These are phyloP conservation scores for Fusarium acutatum DNA, from an alignment of 2,329 filamentous ascomycete species.

Conservation along the genomic window DNA sequence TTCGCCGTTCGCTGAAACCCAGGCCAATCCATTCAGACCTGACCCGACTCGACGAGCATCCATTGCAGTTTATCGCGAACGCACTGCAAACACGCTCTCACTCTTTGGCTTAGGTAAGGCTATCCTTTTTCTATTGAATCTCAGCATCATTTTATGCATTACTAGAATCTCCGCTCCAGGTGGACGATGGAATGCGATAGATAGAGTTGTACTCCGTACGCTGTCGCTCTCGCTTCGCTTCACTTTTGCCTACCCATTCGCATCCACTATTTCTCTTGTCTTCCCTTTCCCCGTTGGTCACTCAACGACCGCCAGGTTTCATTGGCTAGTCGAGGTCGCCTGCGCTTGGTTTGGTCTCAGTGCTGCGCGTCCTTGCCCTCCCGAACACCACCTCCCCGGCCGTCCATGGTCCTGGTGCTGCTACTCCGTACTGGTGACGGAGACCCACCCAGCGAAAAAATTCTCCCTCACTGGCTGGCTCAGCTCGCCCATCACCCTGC, in stretches of 20 bases:
- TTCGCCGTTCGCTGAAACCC: conserved; percentile 45
- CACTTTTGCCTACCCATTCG: conserved; percentile 21
- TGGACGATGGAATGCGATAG: conserved; percentile 26
- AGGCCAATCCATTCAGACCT: conserved; percentile 40
- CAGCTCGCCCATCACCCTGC: conserved; percentile 8
- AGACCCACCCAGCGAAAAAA: conserved; percentile 44
- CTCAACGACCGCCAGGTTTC: conserved; percentile 4
- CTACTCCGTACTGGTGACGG: conserved; percentile 18
- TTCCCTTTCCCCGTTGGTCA: conserved; percentile 13
- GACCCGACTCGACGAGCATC: conserved; percentile 39
- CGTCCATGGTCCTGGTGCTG: conserved; percentile 3
- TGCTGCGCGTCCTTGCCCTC: conserved; percentile 36
- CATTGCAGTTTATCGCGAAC: conserved; percentile 42
- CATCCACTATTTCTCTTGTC: conserved; percentile 28
- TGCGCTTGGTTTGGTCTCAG: conserved; percentile 36
- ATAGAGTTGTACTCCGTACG: conserved; percentile 24
- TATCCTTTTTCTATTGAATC: conserved; percentile 35
- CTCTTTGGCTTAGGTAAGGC: conserved; percentile 46
- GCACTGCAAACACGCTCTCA: conserved; percentile 33
- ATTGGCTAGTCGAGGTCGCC: conserved; percentile 24
- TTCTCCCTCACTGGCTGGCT: conserved; percentile 43
- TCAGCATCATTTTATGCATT: conserved; percentile 1
- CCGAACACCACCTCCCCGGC: background rate
- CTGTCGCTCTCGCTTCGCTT: conserved; percentile 28
- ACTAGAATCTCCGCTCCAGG: background rate